These are phyloP conservation scores for Emericellopsis atlantica DNA, from an alignment of 2,329 filamentous ascomycete genomes.

Conservation along the genomic window DNA sequence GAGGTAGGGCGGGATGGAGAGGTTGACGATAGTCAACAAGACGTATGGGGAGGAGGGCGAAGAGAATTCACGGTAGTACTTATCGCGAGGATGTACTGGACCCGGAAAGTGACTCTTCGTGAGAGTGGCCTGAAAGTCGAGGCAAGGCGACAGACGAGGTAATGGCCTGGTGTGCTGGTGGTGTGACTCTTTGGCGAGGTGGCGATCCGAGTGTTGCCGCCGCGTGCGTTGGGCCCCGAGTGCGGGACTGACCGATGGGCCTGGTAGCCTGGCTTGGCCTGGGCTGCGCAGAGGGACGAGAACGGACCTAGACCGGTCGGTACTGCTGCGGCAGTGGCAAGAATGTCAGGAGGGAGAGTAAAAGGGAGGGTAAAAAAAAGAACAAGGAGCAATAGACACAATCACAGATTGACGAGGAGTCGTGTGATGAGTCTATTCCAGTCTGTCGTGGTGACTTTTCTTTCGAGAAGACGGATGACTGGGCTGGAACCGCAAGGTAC, in stretches of 20 bases:
- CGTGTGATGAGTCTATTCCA: neutral
- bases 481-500: conserved; percentile 27
- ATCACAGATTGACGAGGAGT: conserved; percentile 6
- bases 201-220: conserved; percentile 19
- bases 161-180: conserved; percentile 2
- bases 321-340: neutral
- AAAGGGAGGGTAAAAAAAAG: conserved; percentile 1
- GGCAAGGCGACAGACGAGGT: conserved; percentile 3
- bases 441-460: neutral
- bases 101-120: conserved; percentile 2
- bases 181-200: conserved; percentile 25
- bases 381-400: neutral
- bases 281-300: neutral
- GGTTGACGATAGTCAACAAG: neutral
- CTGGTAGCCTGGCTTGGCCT: conserved; percentile 1
- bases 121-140: neutral
- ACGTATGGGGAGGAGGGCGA: neutral
- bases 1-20: neutral
- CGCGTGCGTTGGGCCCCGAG: conserved; percentile 6
- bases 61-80: neutral
- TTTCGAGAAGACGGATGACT: no score
- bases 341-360: conserved; percentile 6
- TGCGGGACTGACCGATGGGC: neutral
- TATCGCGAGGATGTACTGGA: neutral
- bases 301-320: conserved; percentile 1